Percentiles rank a stretch among this genome's conserved stretches.
Evolutionary conservation across 164 flowering plant species (phyloP).

Genomic region (Aristolochia fimbriata): DNA sequence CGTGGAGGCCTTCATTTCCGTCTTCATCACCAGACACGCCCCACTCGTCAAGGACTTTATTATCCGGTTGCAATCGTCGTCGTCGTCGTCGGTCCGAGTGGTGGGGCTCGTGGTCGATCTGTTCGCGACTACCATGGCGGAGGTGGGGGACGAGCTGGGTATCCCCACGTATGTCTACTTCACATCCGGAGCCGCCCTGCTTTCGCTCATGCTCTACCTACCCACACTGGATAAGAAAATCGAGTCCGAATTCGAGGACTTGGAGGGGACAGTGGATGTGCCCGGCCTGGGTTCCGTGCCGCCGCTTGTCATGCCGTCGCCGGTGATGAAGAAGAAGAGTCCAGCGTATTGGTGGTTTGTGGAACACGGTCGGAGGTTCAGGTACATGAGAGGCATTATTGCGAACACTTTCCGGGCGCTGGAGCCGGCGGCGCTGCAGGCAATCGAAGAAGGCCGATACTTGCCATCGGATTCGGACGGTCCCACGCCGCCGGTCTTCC

Average conservation of each 20-base stretch:
- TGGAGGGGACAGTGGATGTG: slow-evolving; percentile 1
- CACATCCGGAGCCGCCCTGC: slow-evolving; percentile 17
- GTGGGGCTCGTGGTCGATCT: slow-evolving; percentile 15
- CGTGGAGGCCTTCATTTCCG: too few relatives aligned
- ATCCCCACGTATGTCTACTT: slow-evolving; percentile 29
- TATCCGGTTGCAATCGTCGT: too few relatives aligned
- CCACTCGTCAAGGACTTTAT: slow-evolving; percentile 2
- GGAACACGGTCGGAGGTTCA: slow-evolving; percentile 6
- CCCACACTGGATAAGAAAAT: slow-evolving; percentile 5
- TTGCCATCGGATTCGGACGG: slow-evolving; percentile 4
- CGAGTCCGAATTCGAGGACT: slow-evolving; percentile 9
- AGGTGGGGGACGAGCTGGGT: slow-evolving; percentile 22
- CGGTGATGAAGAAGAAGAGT: slow-evolving; percentile 1
- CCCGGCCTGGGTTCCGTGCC: slow-evolving; percentile 19
- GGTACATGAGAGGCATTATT: slow-evolving; percentile 22
- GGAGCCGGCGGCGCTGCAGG: slow-evolving; percentile 8
- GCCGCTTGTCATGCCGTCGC: slow-evolving; percentile 7
- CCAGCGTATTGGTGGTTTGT: neutral
- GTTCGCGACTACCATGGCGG: slow-evolving; percentile 24
- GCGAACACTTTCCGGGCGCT: slow-evolving; percentile 27
- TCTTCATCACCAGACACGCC: slow-evolving; percentile 5
- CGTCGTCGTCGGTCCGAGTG: neutral
- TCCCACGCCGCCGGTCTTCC: slow-evolving; percentile 20
- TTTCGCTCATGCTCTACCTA: slow-evolving; percentile 19
- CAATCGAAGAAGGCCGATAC: neutral